Base-by-base conservation (phyloP, 2,329 filamentous ascomycete genomes). In the Davidsoniella australis region DNA sequence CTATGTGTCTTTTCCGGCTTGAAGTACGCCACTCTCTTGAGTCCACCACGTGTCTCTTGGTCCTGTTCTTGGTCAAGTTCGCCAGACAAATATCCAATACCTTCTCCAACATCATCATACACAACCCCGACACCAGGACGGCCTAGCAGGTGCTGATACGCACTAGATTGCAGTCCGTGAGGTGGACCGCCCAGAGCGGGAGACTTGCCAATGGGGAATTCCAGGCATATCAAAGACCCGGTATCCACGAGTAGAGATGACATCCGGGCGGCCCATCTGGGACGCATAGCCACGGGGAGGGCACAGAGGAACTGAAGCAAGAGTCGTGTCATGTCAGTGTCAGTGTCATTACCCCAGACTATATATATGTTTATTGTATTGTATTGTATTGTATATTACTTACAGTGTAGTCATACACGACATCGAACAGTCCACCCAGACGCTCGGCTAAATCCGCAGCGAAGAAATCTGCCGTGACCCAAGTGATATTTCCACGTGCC, bases 191-290 rank as follows among this genome's bases (percentile, higher is more conserved):
- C 70, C 8, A 72, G 68, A 9, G 68, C 68, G 8, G 80, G 71
- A 40, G 76, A 70, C 61, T 88, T 91, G 54, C 75, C 72, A 1
- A 80, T 77, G 8, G 86, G 86, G 61, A 82, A 93, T 61, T 94
- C 85, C 54, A 94, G 71, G 63, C 76, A 80, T 47, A 80, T 60
- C 23, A 81, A 64, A 37, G 69, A 65, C 18, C 75, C 75, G 20
- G 56, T 59, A 5, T 66, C 66, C 17, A 62, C 56, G 26, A 80
- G 64, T 38, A 80, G 65, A 38, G 69, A 59, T 12, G 63, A 57
- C 62, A 75, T 72, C 49, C 73, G 65, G 49, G 61, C 60, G 10
- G 75, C 70, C 76, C 76, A 80, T 17, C 59, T 59, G 2, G 69
- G 65, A 17, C 76, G 69, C 47, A 68, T 62, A 1, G 64, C 61